Evolutionary conservation across 1,139 yeast species (phyloP), one percentile per base, ranked within the genome.

Genomic region (Geotrichum fermentans): DNA sequence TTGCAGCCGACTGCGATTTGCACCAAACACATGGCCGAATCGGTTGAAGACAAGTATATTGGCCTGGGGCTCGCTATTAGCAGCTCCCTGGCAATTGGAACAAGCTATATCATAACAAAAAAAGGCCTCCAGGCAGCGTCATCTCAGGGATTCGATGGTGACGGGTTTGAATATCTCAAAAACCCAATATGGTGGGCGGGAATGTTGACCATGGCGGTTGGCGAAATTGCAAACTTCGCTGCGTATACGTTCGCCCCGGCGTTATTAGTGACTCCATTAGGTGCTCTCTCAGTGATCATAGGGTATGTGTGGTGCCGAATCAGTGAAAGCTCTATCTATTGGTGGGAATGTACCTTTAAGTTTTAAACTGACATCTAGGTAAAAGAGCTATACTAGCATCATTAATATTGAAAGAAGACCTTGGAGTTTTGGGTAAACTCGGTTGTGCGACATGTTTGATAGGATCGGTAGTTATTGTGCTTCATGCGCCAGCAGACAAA

Each of bases 161-260:
- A 83, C 51, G 85, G 86, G 17, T 81, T 75, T 61, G 82, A 83
- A 60, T 88, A 88, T 64, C 71, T 88, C 54, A 80, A 77, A 56
- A 87, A 86, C 64, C 96, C 97, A 7, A 78, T 87, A 40, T 88
- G 97, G 97, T 86, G 96, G 88, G 88, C 94, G 0, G 97, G 97
- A n/a, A 88, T 89, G 78, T 61, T 81, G 29, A 80, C 94, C 49
- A 89, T 88, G 97, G 95, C 94, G 1, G 68, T 88, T 33, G 97
- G 97, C 3, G 97, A 88, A 65, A 70, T 88, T 40, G 96, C 96
- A 50, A 88, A 88, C 65, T 88, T 88, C 65, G 96, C 96, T 11
- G 97, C 97, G 1, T 88, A 88, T 63, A 89, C 96, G 0, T 88
- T 88, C 73, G 96, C 97, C 0, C 96, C 96, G 1, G 95, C 96